Evolutionary conservation across 306 rosid genomes (phyloP).

Genomic region (Inga leiocalycina): DNA sequence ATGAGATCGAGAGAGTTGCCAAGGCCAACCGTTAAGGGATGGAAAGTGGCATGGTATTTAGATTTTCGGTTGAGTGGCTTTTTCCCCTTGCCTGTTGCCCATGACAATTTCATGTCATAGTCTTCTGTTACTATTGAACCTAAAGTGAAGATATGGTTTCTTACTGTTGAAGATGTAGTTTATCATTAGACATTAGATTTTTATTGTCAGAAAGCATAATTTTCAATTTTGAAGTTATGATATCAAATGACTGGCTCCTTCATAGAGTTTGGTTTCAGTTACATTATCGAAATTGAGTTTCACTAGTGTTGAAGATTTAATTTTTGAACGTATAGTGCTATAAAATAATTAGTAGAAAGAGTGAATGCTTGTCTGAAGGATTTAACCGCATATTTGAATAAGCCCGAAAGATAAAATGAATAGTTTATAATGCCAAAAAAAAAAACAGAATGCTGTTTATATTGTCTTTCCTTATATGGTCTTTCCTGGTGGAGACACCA

Average conservation of each 20-base stretch:
- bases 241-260: not conserved
- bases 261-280: not conserved
- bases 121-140: not conserved
- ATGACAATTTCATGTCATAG: too few relatives aligned
- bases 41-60: not conserved
- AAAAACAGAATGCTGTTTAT: too few relatives aligned
- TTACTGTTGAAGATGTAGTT: not conserved
- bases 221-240: not conserved
- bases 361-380: not conserved
- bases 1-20: constrained; percentile 61
- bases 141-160: not conserved
- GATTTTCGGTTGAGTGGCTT: constrained; percentile 5
- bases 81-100: not conserved
- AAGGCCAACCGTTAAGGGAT: constrained; percentile 59
- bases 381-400: too few relatives aligned
- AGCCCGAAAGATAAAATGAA: too few relatives aligned
- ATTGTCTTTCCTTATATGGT: too few relatives aligned
- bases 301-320: not conserved
- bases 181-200: not conserved
- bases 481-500: too few relatives aligned
- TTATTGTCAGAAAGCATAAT: not conserved
- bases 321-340: not conserved
- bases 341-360: not conserved
- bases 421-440: too few relatives aligned
- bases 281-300: not conserved